A percentile compares a stretch with the other conserved stretches of the same genome.
Evolutionary conservation across 768 basidiomycete genomes (phyloP).

Genomic region (Pulveroboletus sp.): DNA sequence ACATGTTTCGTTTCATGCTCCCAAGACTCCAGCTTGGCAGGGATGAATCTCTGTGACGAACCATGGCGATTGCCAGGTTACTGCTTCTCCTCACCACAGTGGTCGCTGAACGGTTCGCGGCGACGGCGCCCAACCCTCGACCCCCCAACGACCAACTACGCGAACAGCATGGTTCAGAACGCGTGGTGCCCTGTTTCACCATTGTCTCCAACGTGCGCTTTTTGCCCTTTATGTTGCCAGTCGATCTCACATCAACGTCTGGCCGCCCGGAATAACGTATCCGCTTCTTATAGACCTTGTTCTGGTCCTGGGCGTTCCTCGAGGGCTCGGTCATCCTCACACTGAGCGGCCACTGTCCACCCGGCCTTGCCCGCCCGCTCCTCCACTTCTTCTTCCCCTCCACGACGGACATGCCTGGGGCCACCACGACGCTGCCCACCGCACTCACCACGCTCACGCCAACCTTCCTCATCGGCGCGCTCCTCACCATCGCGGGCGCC

Average conservation of each 20-base stretch:
- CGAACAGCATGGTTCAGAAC: conserved; percentile 8
- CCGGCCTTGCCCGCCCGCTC: background rate
- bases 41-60: too few species aligned
- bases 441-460: conserved; percentile 9
- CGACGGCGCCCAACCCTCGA: conserved; percentile 15
- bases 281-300: background rate
- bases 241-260: background rate
- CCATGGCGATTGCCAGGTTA: conserved; percentile 3
- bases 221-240: background rate
- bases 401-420: too few species aligned
- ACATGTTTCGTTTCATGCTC: too few species aligned
- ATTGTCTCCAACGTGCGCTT: background rate
- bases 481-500: conserved; percentile 5
- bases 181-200: background rate
- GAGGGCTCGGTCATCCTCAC: conserved; percentile 3
- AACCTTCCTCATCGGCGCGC: conserved; percentile 6
- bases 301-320: conserved; percentile 6
- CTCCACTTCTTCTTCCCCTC: background rate
- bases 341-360: background rate
- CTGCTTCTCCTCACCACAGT: conserved; percentile 2
- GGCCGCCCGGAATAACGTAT: background rate
- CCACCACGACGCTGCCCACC: background rate
- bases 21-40: too few species aligned
- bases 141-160: conserved; percentile 11
- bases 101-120: background rate